Evolutionary conservation across 179 eudicot species (phyloP).

Genomic region (Corrigiola litoralis): DNA sequence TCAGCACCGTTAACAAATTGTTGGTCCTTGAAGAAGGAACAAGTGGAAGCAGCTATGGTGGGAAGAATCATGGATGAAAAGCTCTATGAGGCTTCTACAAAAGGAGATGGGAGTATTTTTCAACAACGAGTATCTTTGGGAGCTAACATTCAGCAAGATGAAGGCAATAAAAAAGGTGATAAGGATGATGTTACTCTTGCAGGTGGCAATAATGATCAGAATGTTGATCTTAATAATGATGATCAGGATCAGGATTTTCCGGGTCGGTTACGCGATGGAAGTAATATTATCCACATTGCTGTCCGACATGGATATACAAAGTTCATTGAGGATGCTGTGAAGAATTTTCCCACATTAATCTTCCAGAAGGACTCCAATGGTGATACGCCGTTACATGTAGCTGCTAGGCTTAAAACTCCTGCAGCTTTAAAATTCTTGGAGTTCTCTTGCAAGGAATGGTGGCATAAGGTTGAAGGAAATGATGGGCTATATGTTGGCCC

Average conservation of each 20-base stretch:
- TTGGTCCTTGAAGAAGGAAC: background rate
- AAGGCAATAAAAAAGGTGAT: background rate
- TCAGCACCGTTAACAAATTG: background rate
- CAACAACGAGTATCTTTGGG: background rate
- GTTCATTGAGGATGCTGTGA: background rate
- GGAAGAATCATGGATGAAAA: background rate
- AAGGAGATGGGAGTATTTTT: background rate
- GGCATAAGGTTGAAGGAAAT: background rate
- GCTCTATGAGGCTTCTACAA: background rate
- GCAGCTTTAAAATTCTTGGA: background rate
- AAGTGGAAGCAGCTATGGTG: background rate
- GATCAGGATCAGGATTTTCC: no score
- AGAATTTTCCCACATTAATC: background rate
- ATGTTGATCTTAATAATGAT: no score
- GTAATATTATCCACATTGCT: constrained; percentile 13
- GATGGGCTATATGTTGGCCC: background rate
- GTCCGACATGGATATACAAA: background rate
- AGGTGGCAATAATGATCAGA: no score
- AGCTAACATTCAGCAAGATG: no score
- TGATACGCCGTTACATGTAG: constrained; percentile 15
- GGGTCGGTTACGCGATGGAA: constrained; percentile 8
- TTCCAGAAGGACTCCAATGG: constrained; percentile 9
- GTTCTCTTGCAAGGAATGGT: background rate
- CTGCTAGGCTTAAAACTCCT: background rate
- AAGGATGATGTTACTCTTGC: background rate